Percentiles rank a stretch among this genome's conserved stretches.
Evolutionary conservation across 371 early-diverging fungal species (phyloP).

Genomic region (Mucor racemosus): DNA sequence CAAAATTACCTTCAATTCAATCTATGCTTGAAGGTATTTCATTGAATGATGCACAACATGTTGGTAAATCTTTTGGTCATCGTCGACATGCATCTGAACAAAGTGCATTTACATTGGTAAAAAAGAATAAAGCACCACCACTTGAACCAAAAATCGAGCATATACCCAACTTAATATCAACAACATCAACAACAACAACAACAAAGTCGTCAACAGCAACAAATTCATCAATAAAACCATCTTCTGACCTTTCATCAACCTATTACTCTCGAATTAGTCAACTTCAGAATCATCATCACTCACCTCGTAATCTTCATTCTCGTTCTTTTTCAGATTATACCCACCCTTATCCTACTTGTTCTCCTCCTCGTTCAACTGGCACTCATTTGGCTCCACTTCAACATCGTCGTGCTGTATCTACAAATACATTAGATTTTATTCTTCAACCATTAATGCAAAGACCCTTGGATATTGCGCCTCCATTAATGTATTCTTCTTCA

Average conservation of each 20-base stretch:
- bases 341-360: conserved; percentile 44
- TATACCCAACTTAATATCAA: neutral
- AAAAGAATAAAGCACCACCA: conserved; percentile 2
- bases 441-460: conserved; percentile 33
- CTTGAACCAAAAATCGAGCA: conserved; percentile 12
- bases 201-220: too few species aligned
- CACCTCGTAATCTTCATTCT: conserved; percentile 47
- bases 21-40: conserved; percentile 29
- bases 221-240: neutral
- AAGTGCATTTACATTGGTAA: neutral
- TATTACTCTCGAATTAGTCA: conserved; percentile 23
- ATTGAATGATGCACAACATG: conserved; percentile 12
- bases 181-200: neutral
- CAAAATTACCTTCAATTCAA: conserved; percentile 36
- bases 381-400: conserved; percentile 22
- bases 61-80: conserved; percentile 18
- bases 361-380: conserved; percentile 21
- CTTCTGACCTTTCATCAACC: conserved; percentile 4
- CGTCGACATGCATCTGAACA: conserved; percentile 40
- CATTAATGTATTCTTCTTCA: conserved; percentile 19
- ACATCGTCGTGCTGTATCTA: conserved; percentile 51
- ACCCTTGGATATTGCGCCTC: conserved; percentile 19
- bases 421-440: conserved; percentile 45
- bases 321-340: conserved; percentile 56
- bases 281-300: conserved; percentile 19